These are phyloP conservation scores for Rhodotorula sp. DNA, from an alignment of 1,284 basidiomycete species.

Conservation along the genomic window DNA sequence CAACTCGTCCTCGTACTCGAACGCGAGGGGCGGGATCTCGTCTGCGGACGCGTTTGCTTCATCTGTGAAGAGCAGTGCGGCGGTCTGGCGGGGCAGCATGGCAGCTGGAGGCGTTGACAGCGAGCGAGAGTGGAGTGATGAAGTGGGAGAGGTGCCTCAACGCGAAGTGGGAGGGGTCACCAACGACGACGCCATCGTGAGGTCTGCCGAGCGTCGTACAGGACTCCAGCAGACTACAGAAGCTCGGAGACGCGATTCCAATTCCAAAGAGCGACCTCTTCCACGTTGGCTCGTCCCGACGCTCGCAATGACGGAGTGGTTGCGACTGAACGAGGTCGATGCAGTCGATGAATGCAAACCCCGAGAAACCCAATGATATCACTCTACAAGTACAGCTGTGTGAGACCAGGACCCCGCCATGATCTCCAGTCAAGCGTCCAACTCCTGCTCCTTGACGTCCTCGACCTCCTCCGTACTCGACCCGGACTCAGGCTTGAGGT, in stretches of 20 bases:
- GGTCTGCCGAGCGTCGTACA: too few relatives aligned
- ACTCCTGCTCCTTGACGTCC: constrained; percentile 15
- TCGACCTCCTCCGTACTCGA: constrained; percentile 20
- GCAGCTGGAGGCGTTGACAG: not conserved
- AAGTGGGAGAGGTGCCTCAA: not conserved
- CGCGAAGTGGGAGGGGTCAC: too few relatives aligned
- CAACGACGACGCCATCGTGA: too few relatives aligned
- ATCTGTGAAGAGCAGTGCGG: not conserved
- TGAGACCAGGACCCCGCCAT: not conserved
- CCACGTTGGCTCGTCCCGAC: too few relatives aligned
- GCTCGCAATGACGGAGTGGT: too few relatives aligned
- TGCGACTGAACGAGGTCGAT: too few relatives aligned
- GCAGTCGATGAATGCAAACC: not conserved
- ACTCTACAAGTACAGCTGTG: not conserved
- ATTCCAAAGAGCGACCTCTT: too few relatives aligned
- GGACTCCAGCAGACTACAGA: too few relatives aligned
- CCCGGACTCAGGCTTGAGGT: constrained; percentile 18
- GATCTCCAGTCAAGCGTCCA: not conserved
- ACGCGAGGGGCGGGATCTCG: constrained; percentile 31
- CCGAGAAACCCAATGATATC: not conserved
- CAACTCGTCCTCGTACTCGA: constrained; percentile 28
- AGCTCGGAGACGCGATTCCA: too few relatives aligned
- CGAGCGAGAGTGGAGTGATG: not conserved
- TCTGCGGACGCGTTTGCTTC: not conserved
- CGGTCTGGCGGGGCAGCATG: not conserved